A percentile compares a stretch with the other conserved stretches of the same genome.
Evolutionary conservation across 371 early-diverging fungal species (phyloP).

Genomic region (Mucor lusitanicus): DNA sequence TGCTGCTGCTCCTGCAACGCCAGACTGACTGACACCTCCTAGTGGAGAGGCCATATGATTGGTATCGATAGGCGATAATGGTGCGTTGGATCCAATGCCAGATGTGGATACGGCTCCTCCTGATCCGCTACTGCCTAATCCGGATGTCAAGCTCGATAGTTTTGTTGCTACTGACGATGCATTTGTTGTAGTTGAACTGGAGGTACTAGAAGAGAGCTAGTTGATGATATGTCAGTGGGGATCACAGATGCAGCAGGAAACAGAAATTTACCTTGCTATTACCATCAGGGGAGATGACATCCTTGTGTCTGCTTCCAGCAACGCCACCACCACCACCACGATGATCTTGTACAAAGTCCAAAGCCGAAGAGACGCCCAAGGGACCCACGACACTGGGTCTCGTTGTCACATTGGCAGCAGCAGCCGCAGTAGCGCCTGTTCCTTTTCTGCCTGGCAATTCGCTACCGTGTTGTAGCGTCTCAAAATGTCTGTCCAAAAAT

Average conservation of each 20-base stretch:
- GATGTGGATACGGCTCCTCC: neutral
- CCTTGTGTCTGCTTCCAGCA: neutral
- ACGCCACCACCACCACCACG: conserved; percentile 7
- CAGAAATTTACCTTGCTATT: conserved; percentile 9
- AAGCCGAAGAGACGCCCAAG: conserved; percentile 20
- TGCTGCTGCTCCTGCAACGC: conserved; percentile 17
- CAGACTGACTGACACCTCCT: neutral
- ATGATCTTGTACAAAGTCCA: conserved; percentile 12
- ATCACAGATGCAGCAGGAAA: neutral
- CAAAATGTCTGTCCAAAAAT: conserved; percentile 78
- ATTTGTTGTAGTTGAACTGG: neutral
- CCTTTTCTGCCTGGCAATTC: conserved; percentile 30
- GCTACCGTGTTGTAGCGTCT: conserved; percentile 58
- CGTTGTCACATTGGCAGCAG: conserved; percentile 9
- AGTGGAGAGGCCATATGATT: neutral
- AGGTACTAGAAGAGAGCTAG: neutral
- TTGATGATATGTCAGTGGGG: neutral
- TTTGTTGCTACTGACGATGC: neutral
- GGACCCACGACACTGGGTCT: conserved; percentile 41
- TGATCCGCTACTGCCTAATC: neutral
- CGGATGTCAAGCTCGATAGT: neutral
- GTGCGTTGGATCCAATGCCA: conserved; percentile 3
- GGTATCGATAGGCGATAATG: conserved; percentile 18
- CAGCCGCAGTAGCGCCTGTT: conserved; percentile 26
- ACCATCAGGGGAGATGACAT: neutral